These are phyloP conservation scores for Mytilinidion resinicola DNA, from an alignment of 495 filamentous ascomycete genomes.

Conservation along the genomic window DNA sequence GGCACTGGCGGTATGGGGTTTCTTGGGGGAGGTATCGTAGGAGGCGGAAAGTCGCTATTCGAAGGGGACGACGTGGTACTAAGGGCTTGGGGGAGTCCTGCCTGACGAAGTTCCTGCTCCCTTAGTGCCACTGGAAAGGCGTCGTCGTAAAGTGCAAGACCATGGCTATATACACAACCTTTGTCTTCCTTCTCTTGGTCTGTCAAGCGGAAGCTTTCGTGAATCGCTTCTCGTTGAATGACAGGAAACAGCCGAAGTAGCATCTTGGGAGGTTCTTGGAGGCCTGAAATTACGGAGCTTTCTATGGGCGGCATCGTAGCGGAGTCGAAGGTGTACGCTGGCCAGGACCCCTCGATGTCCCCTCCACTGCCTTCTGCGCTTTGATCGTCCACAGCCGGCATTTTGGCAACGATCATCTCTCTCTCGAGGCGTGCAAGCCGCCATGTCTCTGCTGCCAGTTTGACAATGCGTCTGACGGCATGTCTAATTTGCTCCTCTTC, in stretches of 20 bases:
- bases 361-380: constrained; percentile 31
- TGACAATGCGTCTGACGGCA: constrained; percentile 53
- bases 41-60: constrained; percentile 24
- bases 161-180: constrained; percentile 47
- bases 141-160: constrained; percentile 50
- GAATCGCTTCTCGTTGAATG: constrained; percentile 50
- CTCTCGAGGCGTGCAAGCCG: constrained; percentile 56
- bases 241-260: constrained; percentile 52
- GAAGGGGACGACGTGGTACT: constrained; percentile 13
- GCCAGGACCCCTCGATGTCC: constrained; percentile 34
- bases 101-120: constrained; percentile 18
- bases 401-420: constrained; percentile 52
- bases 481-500: constrained; percentile 48
- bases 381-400: constrained; percentile 43
- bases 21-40: constrained; percentile 20
- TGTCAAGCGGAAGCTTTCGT: constrained; percentile 45
- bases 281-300: constrained; percentile 7
- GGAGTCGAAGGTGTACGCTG: constrained; percentile 38
- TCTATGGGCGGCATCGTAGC: constrained; percentile 23
- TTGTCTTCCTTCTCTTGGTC: constrained; percentile 39
- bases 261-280: constrained; percentile 28
- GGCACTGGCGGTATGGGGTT: constrained; percentile 15
- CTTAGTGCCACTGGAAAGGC: constrained; percentile 41
- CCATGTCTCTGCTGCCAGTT: constrained; percentile 60
- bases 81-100: constrained; percentile 18